Conservation (phyloP, 495 filamentous ascomycete species). For the Tricharina praecox region DNA sequence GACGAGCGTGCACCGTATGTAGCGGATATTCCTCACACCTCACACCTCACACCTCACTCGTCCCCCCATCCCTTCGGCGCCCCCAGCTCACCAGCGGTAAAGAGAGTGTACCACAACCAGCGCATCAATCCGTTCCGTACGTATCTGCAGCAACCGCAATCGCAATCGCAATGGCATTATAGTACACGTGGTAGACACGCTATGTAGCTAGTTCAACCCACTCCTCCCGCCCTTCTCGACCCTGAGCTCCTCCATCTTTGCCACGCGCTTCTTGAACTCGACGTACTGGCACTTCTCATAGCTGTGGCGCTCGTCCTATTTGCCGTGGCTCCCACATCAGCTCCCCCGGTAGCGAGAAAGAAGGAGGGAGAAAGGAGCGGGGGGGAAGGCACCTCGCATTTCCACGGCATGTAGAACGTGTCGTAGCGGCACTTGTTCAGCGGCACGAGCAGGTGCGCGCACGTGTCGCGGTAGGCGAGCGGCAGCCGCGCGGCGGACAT, state of each 20-base stretch:
- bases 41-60: too few relatives aligned
- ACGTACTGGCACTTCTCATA: constrained; percentile 99
- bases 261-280: constrained; percentile 95
- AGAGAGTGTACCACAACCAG: too few relatives aligned
- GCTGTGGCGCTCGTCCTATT: constrained; percentile 75
- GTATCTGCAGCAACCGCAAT: too few relatives aligned
- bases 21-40: too few relatives aligned
- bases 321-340: neutral
- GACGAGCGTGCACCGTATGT: too few relatives aligned
- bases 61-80: too few relatives aligned
- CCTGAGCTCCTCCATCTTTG: constrained; percentile 93
- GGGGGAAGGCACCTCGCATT: constrained; percentile 57
- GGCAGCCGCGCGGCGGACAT: constrained; percentile 87
- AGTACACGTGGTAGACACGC: too few relatives aligned
- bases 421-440: constrained; percentile 86
- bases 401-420: constrained; percentile 91
- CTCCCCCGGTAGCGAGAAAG: neutral
- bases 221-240: constrained; percentile 71
- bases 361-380: neutral
- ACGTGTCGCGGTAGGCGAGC: constrained; percentile 80
- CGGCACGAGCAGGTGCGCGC: constrained; percentile 82
- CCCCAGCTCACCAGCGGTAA: too few relatives aligned
- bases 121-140: too few relatives aligned
- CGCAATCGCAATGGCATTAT: too few relatives aligned
- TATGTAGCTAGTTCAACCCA: constrained; percentile 24